Evolutionary conservation across 495 filamentous ascomycete genomes (phyloP), one percentile per base, ranked within the genome.

Genomic region (Hypomontagnella monticulosa): DNA sequence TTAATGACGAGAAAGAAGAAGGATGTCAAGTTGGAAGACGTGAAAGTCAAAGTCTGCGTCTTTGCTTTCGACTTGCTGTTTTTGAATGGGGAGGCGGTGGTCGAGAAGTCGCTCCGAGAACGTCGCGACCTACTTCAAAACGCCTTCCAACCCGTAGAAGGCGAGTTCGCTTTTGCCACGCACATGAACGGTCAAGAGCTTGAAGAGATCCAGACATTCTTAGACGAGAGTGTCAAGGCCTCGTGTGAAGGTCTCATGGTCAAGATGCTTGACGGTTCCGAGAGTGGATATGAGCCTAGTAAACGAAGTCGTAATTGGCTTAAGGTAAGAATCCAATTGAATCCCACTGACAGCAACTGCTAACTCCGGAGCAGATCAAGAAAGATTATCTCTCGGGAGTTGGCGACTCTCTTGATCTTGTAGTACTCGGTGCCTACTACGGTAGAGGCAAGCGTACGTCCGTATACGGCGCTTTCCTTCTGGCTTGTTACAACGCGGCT

Each of bases 231-330:
- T 66, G 90, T 98, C 60, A 97, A 97, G 77, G 91, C 93, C 7
- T 93, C 91, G 0, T 99, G 95, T 69, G 95, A 99, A 79, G 95
- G 95, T 4, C 79, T 99, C 33, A 99, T 99, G 95, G 95, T 99
- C 9, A 99, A 99, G 79, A 99, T 98, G 94, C 79, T 99, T 51
- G 93, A 97, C 70, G 96, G 94, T 1, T 77, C 84, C 0, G 93
- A 96, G 73, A 94, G 90, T 71, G 90, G 90, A 61, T 99, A 99
- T 67, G 93, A 98, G 80, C 95, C 95, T 3, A 93, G 89, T 74
- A 97, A 96, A 75, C 88, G 95, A 44, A 93, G 90, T 81, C 91
- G 93, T 20, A 99, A 99, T 69, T 99, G 95, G 95, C 87, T 99
- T 30, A 99, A 99, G 85, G 92, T 91, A 80, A 50, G 76, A 61